Percentiles rank a stretch among this genome's conserved stretches.
Conservation (phyloP, 345 rosid genomes). For the Draba incana region DNA sequence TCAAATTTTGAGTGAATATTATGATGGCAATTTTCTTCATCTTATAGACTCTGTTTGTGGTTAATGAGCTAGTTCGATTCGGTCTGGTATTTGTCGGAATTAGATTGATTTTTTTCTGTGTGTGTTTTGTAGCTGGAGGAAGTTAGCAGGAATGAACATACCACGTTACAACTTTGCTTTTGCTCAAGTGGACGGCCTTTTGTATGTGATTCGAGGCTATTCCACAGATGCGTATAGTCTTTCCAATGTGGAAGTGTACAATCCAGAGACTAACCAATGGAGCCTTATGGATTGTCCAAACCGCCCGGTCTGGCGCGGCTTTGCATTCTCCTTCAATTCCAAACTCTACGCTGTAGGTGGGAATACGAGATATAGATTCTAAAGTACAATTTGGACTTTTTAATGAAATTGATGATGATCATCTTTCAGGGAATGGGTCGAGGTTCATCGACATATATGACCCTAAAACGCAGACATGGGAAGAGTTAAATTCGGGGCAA, state of each 20-base stretch:
- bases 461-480: slow-evolving; percentile 61
- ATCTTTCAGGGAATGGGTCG: slow-evolving; percentile 44
- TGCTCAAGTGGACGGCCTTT: slow-evolving; percentile 67
- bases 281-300: slow-evolving; percentile 63
- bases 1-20: no score
- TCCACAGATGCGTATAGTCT: slow-evolving; percentile 64
- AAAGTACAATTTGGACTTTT: not conserved
- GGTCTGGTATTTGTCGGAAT: slow-evolving; percentile 8
- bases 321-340: slow-evolving; percentile 68
- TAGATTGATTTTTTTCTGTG: slow-evolving; percentile 10
- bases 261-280: slow-evolving; percentile 70
- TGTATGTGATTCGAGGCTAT: slow-evolving; percentile 78
- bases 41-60: no score
- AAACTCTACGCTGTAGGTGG: slow-evolving; percentile 84
- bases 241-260: slow-evolving; percentile 67
- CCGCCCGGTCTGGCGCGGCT: slow-evolving; percentile 81
- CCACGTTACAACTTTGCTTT: slow-evolving; percentile 90
- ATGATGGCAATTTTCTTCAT: no score
- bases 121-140: slow-evolving; percentile 59
- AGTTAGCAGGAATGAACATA: slow-evolving; percentile 65
- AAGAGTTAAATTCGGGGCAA: slow-evolving; percentile 62
- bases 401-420: not conserved
- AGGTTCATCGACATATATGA: slow-evolving; percentile 74
- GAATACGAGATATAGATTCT: slow-evolving; percentile 19
- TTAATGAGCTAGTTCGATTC: no score